phyloP scores from a whole-genome alignment of 1,284 basidiomycete genomes.

The Cutaneotrichosporon cyanovorans region DNA sequence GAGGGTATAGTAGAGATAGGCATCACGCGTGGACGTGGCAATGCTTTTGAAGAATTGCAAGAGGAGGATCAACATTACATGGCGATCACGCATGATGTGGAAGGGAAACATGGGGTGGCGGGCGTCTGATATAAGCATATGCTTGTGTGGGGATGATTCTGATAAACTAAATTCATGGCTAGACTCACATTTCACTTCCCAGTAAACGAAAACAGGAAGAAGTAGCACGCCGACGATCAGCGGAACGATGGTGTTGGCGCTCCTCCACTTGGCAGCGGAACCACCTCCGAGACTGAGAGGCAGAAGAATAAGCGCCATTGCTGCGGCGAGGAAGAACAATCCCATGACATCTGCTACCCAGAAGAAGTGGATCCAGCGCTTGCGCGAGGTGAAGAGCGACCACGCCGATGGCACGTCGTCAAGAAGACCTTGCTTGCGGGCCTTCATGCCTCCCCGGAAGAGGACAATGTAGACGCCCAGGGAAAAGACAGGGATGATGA shows the following conservation, averaged over 20 bases:
- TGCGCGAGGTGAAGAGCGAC: constrained; percentile 5
- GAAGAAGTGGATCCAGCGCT: constrained; percentile 36
- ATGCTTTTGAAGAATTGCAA: constrained; percentile 25
- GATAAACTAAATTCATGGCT: too few relatives aligned
- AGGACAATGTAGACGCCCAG: constrained; percentile 40
- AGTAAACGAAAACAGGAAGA: constrained; percentile 42
- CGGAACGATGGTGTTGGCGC: constrained; percentile 42
- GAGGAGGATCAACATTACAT: constrained; percentile 43
- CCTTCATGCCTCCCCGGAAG: constrained; percentile 27
- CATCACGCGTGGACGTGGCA: constrained; percentile 39
- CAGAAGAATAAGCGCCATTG: constrained; percentile 41
- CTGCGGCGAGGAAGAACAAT: constrained; percentile 39
- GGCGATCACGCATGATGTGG: constrained; percentile 41
- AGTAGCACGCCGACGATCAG: constrained; percentile 44
- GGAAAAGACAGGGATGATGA: constrained; percentile 43
- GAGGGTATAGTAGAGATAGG: constrained; percentile 44
- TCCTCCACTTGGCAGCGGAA: constrained; percentile 28
- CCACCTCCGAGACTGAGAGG: constrained; percentile 46
- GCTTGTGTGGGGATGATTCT: too few relatives aligned
- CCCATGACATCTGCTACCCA: constrained; percentile 46
- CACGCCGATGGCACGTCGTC: constrained; percentile 33
- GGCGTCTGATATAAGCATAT: constrained; percentile 11
- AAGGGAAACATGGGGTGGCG: constrained; percentile 44
- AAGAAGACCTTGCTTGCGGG: constrained; percentile 29
- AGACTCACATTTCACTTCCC: constrained; percentile 34